Evolutionary conservation across 2,329 filamentous ascomycete genomes (phyloP), one percentile per base, ranked within the genome.

Genomic region (Ceratocystis variospora): DNA sequence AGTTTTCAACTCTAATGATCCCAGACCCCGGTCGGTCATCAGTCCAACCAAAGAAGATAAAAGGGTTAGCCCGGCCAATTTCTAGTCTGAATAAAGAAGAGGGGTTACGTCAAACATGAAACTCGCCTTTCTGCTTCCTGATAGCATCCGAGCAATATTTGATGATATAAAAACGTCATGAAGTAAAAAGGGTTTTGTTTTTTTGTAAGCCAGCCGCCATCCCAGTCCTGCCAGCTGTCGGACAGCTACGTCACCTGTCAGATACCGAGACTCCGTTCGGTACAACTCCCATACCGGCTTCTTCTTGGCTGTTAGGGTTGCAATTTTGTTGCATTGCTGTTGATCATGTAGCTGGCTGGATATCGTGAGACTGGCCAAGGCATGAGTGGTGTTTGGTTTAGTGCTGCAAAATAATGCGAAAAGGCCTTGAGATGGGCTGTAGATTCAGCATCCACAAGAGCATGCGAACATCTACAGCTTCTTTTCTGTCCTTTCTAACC

Each of bases 1-100:
- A 59, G 25, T 59, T 59, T 17, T 31, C 28, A 33, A 33, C 53
- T 59, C 22, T 59, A 59, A 59, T 59, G 53, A 59, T 59, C 53
- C 53, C 53, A 33, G 53, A 6, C 28, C 53, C 28, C 22, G 2
- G 22, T 25, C 12, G n/a, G 53, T 59, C 53, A 33, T 41, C 10
- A 41, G 37, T 41, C 37, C 37, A 41, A 41, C 37, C 3, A 41
- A 10, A 41, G 37, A 41, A 41, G 37, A 41, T 10, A 41, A 41
- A 41, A 41, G 37, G 37, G 37, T 41, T 41, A 41, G 37, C 8
- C 10, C 37, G 10, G 12, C 37, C 37, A 12, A 41, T 41, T 41
- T 41, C 37, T 41, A 41, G 37, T 12, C 37, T 41, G 48, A 50
- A n/a, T n/a, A 50, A 12, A 53, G 48, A 15, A 33, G 53, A n/a